Base-by-base conservation (phyloP, 2,329 filamentous ascomycete genomes). In the Fusarium sp. region DNA sequence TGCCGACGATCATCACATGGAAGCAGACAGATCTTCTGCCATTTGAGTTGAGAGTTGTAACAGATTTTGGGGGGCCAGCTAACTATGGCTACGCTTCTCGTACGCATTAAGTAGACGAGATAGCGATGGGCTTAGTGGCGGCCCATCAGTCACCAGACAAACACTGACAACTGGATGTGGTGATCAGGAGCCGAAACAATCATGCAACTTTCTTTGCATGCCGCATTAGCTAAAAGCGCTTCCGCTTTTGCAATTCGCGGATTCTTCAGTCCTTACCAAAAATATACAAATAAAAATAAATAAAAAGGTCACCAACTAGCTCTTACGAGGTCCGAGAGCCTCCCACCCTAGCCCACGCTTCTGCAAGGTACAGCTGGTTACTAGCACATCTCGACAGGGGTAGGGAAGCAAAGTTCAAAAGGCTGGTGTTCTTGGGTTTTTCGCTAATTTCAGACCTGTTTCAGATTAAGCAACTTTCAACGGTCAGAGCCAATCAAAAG, bases 381-480 rank as follows among this genome's bases (percentile, higher is more conserved):
- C 69, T 57, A 58, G 69, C 41, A 45, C 66, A 54, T 64, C 57
- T 70, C 46, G 57, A 56, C 69, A 57, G 57, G 69, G 69, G 26
- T 45, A n/a, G 17, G 38, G 38, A 49, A 38, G 27, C 23, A 44
- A 64, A 18, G 27, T 33, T 40, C 32, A 54, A 61, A 58, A 46
- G 48, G 26, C 55, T 46, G 44, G 54, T 38, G 48, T 35, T 52
- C 18, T 44, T 60, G 27, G 42, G 38, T 35, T 38, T 54, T 60
- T 66, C 30, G 63, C 69, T 64, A 65, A 63, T 69, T 56, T 66
- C 54, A 72, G 60, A 45, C 60, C 42, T 67, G 70, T 72, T 72
- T 72, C 70, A 70, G 37, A 64, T 72, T 64, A 40, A 40, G 53
- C 35, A 60, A 38, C 23, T 67, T 44, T 44, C 44, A 67, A 55